Evolutionary conservation across 805 yeast genomes (phyloP).

Genomic region (Wickerhamiella sorbophila): DNA sequence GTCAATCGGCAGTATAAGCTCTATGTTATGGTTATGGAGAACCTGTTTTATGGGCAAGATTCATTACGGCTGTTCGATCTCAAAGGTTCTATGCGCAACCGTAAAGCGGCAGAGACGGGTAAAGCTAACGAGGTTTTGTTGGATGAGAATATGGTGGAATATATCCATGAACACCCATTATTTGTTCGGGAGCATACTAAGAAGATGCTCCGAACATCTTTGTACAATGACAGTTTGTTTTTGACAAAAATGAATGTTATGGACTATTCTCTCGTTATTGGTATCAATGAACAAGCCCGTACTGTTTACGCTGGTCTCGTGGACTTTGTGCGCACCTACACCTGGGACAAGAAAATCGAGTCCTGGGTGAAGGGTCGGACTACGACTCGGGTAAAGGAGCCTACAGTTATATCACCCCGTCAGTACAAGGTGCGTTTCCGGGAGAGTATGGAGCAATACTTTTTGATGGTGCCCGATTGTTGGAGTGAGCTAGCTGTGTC

Average conservation of each 20-base stretch:
- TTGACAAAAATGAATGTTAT: constrained; percentile 94
- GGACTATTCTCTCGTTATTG: constrained; percentile 94
- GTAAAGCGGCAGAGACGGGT: constrained; percentile 95
- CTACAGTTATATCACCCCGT: constrained; percentile 93
- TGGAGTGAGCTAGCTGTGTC: constrained; percentile 19
- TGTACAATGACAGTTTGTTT: constrained; percentile 91
- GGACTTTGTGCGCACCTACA: constrained; percentile 84
- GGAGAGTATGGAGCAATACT: constrained; percentile 95
- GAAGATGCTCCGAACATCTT: constrained; percentile 66
- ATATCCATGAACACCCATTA: constrained; percentile 88
- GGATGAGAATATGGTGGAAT: constrained; percentile 97
- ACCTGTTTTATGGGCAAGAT: constrained; percentile 70
- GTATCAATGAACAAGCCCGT: constrained; percentile 50
- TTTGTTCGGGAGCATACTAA: constrained; percentile 89
- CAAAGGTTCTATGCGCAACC: constrained; percentile 94
- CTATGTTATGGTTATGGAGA: constrained; percentile 93
- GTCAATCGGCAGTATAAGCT: constrained; percentile 64
- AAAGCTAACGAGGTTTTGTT: constrained; percentile 83
- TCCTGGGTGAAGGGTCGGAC: constrained; percentile 96
- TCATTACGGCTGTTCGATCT: constrained; percentile 82
- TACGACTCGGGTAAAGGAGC: constrained; percentile 79
- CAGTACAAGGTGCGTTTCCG: constrained; percentile 89
- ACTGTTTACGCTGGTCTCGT: constrained; percentile 86
- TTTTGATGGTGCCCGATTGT: constrained; percentile 80
- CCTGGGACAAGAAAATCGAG: constrained; percentile 97